A percentile compares a stretch with the other conserved stretches of the same genome.
Conservation (phyloP, 768 basidiomycete species). For the Pulveroboletus sp. region DNA sequence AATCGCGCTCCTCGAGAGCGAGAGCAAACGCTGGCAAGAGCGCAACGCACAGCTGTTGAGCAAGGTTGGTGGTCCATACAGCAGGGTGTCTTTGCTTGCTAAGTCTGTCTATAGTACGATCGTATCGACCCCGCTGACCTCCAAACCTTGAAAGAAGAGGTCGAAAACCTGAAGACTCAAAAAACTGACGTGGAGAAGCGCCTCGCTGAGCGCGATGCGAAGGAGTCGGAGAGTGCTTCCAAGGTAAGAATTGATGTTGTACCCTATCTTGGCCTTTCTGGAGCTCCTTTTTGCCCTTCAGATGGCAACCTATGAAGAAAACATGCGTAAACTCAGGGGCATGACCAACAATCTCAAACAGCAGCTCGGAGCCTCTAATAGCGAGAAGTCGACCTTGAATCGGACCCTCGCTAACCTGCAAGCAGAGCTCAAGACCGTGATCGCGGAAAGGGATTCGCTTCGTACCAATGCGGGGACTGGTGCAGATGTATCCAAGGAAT, state of each 20-base stretch:
- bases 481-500: constrained; percentile 23
- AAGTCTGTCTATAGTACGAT: constrained; percentile 54
- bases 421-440: constrained; percentile 26
- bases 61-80: constrained; percentile 50
- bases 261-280: background rate
- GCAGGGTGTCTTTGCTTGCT: background rate
- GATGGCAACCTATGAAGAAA: constrained; percentile 42
- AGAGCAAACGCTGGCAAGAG: constrained; percentile 79
- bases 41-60: constrained; percentile 74
- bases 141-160: constrained; percentile 71
- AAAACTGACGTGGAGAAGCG: constrained; percentile 33
- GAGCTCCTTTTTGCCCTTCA: constrained; percentile 13
- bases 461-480: constrained; percentile 13
- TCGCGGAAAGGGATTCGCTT: constrained; percentile 27
- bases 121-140: constrained; percentile 85
- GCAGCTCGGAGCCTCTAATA: constrained; percentile 22
- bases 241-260: constrained; percentile 26
- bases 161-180: constrained; percentile 47
- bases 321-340: constrained; percentile 34
- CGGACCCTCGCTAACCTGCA: constrained; percentile 23
- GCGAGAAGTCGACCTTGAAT: constrained; percentile 29
- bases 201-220: constrained; percentile 28
- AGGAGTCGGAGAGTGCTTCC: constrained; percentile 24
- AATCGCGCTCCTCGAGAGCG: constrained; percentile 65
- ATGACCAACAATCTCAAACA: constrained; percentile 21